Evolutionary conservation across 2,329 filamentous ascomycete species (phyloP), one percentile per base, ranked within the genome.

Genomic region (Xylariaceae sp.): DNA sequence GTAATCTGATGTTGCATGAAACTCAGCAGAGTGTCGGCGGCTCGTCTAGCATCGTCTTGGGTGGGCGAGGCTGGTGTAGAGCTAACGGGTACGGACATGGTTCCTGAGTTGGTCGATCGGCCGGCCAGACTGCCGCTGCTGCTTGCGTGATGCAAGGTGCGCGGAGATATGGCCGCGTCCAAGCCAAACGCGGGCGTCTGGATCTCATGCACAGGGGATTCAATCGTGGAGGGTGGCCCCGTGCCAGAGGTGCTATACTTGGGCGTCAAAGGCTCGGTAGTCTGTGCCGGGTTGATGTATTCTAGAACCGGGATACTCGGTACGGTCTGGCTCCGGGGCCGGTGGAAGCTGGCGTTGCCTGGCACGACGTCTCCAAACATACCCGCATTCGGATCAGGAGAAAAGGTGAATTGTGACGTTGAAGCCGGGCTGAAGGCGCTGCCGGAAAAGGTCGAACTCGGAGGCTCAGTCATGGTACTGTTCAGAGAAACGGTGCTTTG

Each of bases 251-350:
- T 63, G 43, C 74, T 73, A 48, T 77, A 76, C 51, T 77, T 79
- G 5, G 79, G 78, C 3, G 78, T 80, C 61, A 76, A 68, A 1
- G 76, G 73, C 32, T 80, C 76, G 5, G 68, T 66, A 3, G 61
- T 60, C 36, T 70, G 70, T 16, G 65, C 58, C 53, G 78, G 77
- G 61, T 76, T 78, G 60, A 78, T 70, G 54, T 77, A 81, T 53
- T 81, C 85, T 42, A 87, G 76, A 51, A 76, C 74, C 44, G 83
- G 84, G 40, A 89, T 74, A 42, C 86, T 84, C 1, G 91, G 89
- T 59, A 95, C 91, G 0, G 90, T 95, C 70, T 95, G 90, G 68
- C 89, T 94, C 65, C 90, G 80, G n/a, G 88, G 89, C 52, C 89
- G 80, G 63, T 87, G 86, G 60, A 86, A 84, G 63, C 82, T 83